Evolutionary conservation across 306 rosid species (phyloP), one percentile per base, ranked within the genome.

Genomic region (Sicyos edulis): DNA sequence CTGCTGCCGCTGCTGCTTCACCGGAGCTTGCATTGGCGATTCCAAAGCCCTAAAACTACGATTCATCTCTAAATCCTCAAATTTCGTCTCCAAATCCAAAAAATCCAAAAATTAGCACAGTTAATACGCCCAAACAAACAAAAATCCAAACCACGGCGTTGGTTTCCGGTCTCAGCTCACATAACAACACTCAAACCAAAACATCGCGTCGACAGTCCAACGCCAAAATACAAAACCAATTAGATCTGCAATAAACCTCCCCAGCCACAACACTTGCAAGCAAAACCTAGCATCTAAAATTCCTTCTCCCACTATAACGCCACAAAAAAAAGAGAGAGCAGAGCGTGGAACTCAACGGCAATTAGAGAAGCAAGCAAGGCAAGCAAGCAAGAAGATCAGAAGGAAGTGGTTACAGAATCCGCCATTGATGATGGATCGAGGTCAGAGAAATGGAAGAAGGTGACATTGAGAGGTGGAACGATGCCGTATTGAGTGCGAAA

Each of bases 11-110:
- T 32, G 37, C 44, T 37, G 44, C 54, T 17, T 74, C 14, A 63
- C 47, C 53, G 72, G 55, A 34, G 62, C 61, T 74, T 74, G 77
- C 72, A 74, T 73, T 73, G 45, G 86, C 50, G 95, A 81, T 16
- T 92, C 96, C 79, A 70, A 88, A 72, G 92, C 91, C 76, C 97
- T 85, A 76, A 89, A 89, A 81, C 97, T 89, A 1, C 95, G 95
- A 88, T 92, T 92, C 97, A 92, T 92, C 78, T 74, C 78, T 65
- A 58, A 76, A 82, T 61, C 62, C 56, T 74, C 65, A 77, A 70
- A 70, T 77, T 63, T 29, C 80, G 75, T 54, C 71, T 21, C 80
- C 76, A 58, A 37, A 37, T 6, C 0, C 7, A 37, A 73, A 58
- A 19, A 54, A 19, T 51, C 19, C 15, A 37, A 69, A 15, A 75